Evolutionary conservation across 2,329 filamentous ascomycete genomes (phyloP), one percentile per base, ranked within the genome.

Genomic region (Aspergillus pseudoglaucus): DNA sequence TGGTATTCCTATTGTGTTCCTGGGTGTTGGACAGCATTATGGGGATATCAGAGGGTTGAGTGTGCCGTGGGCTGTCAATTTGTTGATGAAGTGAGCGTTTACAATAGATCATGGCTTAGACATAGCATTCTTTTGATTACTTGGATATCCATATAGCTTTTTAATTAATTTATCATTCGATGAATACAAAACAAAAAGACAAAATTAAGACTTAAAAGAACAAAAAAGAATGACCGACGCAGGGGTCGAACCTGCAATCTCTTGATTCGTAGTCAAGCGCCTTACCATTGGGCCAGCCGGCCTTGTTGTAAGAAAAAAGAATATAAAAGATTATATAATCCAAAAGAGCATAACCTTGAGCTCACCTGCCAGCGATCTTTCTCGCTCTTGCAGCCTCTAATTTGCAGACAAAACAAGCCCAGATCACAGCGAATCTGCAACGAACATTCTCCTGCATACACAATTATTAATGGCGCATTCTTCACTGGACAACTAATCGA

Each of bases 1-100:
- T 3, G 89, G 91, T 23, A 94, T 98, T 41, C 94, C 94, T 0
- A 90, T 98, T 17, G 79, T 97, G 9, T 98, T 98, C 64, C 79
- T 98, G 56, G 93, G 85, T 2, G 79, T 83, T 35, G 82, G 82
- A 4, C 82, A 85, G 68, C 81, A 84, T 65, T 85, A 85, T 63
- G 80, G 79, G 23, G 82, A 85, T 67, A 59, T 85, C 59, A 74
- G 82, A 59, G 80, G 78, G 20, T 61, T 85, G 56, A 84, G 81
- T 61, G 81, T 84, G n/a, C 74, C 76, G 15, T 83, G 80, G 75
- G 80, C 81, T 25, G 80, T 82, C 45, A 74, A 73, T 51, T 68
- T 83, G 61, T 63, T 84, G 57, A 83, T 83, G 80, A 79, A 69
- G 48, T 71, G 56, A 65, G 47, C n/a, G 35, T 42, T 25, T 30